These are phyloP conservation scores for Ophiosphaerella korrae DNA, from an alignment of 2,329 filamentous ascomycete species.

Conservation along the genomic window DNA sequence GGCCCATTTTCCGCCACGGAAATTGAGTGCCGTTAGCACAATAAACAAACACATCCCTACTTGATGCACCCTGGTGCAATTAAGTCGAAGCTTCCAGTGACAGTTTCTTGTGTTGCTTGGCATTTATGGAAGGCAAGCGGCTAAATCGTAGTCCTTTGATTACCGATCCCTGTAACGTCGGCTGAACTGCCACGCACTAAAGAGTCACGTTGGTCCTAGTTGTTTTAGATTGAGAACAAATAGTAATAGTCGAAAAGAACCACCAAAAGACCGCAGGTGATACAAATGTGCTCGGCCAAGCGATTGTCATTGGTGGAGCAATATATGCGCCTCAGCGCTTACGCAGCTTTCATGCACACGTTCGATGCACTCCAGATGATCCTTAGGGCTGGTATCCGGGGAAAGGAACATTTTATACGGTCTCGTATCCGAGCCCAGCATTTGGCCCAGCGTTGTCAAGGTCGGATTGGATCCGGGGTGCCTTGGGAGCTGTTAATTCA, in stretches of 20 bases:
- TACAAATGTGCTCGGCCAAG: neutral
- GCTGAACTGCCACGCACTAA: neutral
- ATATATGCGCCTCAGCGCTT: slow-evolving; percentile 1
- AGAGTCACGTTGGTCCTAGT: neutral
- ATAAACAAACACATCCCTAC: neutral
- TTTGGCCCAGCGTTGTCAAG: neutral
- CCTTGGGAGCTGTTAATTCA: neutral
- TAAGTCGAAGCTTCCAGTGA: slow-evolving; percentile 25
- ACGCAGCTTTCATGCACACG: neutral
- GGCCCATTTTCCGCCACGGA: slow-evolving; percentile 3
- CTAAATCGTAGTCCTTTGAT: slow-evolving; percentile 13
- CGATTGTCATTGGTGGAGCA: slow-evolving; percentile 6
- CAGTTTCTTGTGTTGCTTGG: slow-evolving; percentile 22
- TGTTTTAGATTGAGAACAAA: slow-evolving; percentile 5
- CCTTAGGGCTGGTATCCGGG: neutral
- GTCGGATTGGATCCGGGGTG: neutral
- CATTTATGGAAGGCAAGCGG: slow-evolving; percentile 12
- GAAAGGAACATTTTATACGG: neutral
- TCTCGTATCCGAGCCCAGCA: neutral
- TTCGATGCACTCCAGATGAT: slow-evolving; percentile 1
- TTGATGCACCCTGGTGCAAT: slow-evolving; percentile 10
- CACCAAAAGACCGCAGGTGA: neutral
- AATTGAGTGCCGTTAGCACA: slow-evolving; percentile 5
- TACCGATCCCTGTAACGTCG: slow-evolving; percentile 4
- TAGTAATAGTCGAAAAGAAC: neutral